phyloP scores from a whole-genome alignment of 768 basidiomycete genomes.

The Podaxis carcinomalis region DNA sequence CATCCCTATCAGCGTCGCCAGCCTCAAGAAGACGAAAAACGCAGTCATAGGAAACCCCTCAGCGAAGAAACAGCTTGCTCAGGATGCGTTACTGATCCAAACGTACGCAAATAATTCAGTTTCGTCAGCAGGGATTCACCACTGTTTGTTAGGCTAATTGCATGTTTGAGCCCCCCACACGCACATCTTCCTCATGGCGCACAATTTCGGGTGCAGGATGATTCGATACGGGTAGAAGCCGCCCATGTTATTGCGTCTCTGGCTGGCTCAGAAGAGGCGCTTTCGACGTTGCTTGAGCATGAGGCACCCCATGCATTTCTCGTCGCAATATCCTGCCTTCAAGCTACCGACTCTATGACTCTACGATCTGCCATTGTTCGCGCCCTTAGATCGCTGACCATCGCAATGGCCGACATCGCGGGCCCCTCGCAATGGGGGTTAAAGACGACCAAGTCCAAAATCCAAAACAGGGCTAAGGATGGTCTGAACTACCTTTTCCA shows the following conservation, averaged over 20 bases:
- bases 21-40: conserved; percentile 70
- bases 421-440: conserved; percentile 72
- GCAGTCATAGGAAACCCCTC: conserved; percentile 75
- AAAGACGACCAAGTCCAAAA: conserved; percentile 32
- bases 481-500: conserved; percentile 60
- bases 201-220: conserved; percentile 29
- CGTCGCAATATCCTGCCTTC: conserved; percentile 52
- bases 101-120: conserved; percentile 33
- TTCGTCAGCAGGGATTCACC: conserved; percentile 4
- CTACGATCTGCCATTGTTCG: conserved; percentile 59
- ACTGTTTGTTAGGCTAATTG: conserved; percentile 48
- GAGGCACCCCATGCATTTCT: conserved; percentile 60
- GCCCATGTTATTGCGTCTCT: conserved; percentile 74
- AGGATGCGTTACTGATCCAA: conserved; percentile 52
- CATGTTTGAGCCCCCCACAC: conserved; percentile 44
- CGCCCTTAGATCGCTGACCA: conserved; percentile 54
- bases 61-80: conserved; percentile 56
- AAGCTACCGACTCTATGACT: conserved; percentile 28
- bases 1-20: conserved; percentile 18
- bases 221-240: conserved; percentile 58
- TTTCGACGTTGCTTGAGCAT: conserved; percentile 50
- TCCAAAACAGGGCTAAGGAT: conserved; percentile 47
- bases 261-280: conserved; percentile 60
- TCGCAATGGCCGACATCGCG: conserved; percentile 60
- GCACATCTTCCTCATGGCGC: background rate